A percentile compares a stretch with the other conserved stretches of the same genome.
Conservation (phyloP, 495 filamentous ascomycete species). For the Penicillium subrubescens region DNA sequence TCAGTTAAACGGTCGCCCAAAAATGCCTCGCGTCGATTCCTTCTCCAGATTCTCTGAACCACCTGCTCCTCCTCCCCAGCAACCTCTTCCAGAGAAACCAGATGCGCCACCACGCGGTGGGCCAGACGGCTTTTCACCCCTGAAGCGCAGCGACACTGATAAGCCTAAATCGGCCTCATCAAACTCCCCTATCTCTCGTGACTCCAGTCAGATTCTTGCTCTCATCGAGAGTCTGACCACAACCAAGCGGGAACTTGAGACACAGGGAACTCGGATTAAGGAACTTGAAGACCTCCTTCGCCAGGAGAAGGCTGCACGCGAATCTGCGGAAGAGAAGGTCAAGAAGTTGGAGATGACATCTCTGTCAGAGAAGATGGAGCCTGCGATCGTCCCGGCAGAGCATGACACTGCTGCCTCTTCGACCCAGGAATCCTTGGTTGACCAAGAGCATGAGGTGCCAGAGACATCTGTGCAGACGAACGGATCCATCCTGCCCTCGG, state of each 20-base stretch:
- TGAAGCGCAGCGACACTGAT: conserved; percentile 77
- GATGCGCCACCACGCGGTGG: conserved; percentile 58
- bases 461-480: conserved; percentile 18
- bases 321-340: conserved; percentile 79
- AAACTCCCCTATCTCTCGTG: conserved; percentile 64
- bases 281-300: conserved; percentile 78
- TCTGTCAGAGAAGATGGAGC: conserved; percentile 14
- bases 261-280: conserved; percentile 73
- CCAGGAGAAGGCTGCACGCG: conserved; percentile 78
- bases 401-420: conserved; percentile 38
- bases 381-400: conserved; percentile 23
- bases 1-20: conserved; percentile 47
- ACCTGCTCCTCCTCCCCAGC: conserved; percentile 87
- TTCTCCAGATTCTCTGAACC: conserved; percentile 79
- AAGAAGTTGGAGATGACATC: conserved; percentile 62
- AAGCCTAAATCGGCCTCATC: conserved; percentile 59
- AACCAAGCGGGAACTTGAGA: conserved; percentile 79
- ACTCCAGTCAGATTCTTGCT: conserved; percentile 72
- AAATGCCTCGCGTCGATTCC: conserved; percentile 60
- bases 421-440: conserved; percentile 14
- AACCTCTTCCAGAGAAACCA: conserved; percentile 88
- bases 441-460: conserved; percentile 13
- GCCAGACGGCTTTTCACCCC: conserved; percentile 49
- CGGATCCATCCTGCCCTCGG: conserved; percentile 14
- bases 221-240: conserved; percentile 80